Base-by-base conservation (phyloP, 1,284 basidiomycete species). In the Termitomyces sp. region DNA sequence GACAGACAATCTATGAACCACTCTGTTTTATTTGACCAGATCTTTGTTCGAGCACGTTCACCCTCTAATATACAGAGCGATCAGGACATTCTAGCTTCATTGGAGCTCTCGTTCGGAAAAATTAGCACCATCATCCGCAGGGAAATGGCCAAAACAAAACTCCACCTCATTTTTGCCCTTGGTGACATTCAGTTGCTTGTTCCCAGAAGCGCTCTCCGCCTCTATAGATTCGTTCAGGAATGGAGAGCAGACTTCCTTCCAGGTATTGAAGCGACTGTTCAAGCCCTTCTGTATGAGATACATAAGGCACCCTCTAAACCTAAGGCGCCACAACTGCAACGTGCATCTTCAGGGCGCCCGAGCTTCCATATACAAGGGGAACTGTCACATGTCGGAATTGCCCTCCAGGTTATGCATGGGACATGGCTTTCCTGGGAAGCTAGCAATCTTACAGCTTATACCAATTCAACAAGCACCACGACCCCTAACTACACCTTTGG, bases 381-480 rank as follows among this genome's bases (percentile, higher is more conserved):
- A 33, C 53, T 88, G 6, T 59, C 65, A 5, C 75, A 74, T 13
- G 60, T 80, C 14, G 76, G 76, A 30, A 71, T 88, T 8, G 80
- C 79, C 5, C 74, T 91, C 1, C 88, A 90, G 61, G 82, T 91
- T 41, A 89, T 91, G 85, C 86, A 83, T 56, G 88, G 87, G 14
- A 91, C 88, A 1, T 92, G 89, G 89, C 66, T 91, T 21, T 82
- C 84, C 14, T 90, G 84, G 86, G 78, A 83, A 52, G 68, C 83
- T 11, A 69, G 76, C 50, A 71, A 80, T 46, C 76, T 73, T 0
- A 66, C 79, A 6, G 68, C 68, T 1, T 82, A 81, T 60, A 42
- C 76, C 21, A 72, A 77, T 38, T 72, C 77, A 11, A 67, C 73
- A 2, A 66, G 66, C 28, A 64, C 66, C 34, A 66, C 68, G n/a